Base-by-base conservation (phyloP, 2,329 filamentous ascomycete species). In the Penicillium italicum region DNA sequence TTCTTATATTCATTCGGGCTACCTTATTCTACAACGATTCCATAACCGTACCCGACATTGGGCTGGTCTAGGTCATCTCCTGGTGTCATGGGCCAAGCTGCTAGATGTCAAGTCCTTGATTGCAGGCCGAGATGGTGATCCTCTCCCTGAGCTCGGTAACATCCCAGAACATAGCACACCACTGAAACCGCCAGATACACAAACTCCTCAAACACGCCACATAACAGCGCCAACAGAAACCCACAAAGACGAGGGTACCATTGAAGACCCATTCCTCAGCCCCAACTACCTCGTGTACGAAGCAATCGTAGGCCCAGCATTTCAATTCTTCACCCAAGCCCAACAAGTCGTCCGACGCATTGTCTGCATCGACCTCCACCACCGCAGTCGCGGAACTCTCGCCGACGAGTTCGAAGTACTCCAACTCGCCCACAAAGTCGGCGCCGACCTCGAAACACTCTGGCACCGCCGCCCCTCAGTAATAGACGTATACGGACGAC, bases 361-460 rank as follows among this genome's bases (percentile, higher is more conserved):
- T 11, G 63, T 73, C 36, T 61, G 59, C 38, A 71, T 74, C 30
- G 70, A 74, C 55, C 62, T 73, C 18, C 72, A 74, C 51, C 72
- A 74, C 53, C 72, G 72, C 57, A 72, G 65, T 22, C 69, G 72
- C 5, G 72, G 72, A 34, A 73, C 72, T 1, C 64, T 73, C 14
- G 67, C 63, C 31, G 72, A 74, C 52, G 72, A 74, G 57, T 73
- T 70, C 28, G 72, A 73, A 55, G 72, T 74, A 24, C 66, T 74
- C 30, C 69, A 72, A 36, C 68, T 73, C 22, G 72, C 72, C 14
- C 68, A 72, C 53, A 67, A 68, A 46, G 66, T 74, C 9, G 67
- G 69, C 30, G 70, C 69, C 18, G 71, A 73, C 43, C 67, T 74
- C 5, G 67, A 72, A 51, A 57, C 62, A 10, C 66, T 74, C 45